Base-by-base conservation (phyloP, 1,284 basidiomycete genomes). In the Ceratorhiza oryzae-sativae region DNA sequence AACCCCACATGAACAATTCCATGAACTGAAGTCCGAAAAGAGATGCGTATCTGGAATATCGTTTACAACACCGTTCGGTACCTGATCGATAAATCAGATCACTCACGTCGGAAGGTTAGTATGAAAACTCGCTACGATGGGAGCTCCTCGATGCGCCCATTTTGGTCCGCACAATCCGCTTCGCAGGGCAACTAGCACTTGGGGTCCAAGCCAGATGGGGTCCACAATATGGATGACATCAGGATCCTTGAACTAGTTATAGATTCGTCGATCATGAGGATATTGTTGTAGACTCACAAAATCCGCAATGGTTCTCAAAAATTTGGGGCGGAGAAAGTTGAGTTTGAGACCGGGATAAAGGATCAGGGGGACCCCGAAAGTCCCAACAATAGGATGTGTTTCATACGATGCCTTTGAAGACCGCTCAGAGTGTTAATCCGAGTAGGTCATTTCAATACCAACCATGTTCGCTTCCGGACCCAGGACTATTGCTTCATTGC, bases 161-260 rank as follows among this genome's bases (percentile, higher is more conserved):
- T 78, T 48, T 77, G 76, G 15, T 79, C 82, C 1, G 79, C 81
- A 74, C 81, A 80, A 82, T 20, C 82, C 82, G 2, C 80, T 77
- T 72, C 82, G 80, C 78, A 83, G 80, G 0, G 81, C 82, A 71
- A 81, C 76, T 13, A 82, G 77, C 0, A 80, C 81, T 73, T 79
- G 84, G 1, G 81, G 81, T 12, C 85, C 85, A 12, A 86, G 81
- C 85, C 85, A 87, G 71, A 87, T 86, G 0, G 86, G 84, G 75
- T 85, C 84, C 34, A 84, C 83, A 73, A 84, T 81, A 73, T 84
- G 82, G 3, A 84, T 82, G 8, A 87, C 83, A 74, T 87, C 86
- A 0, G 86, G 85, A 73, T 85, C 77, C 79, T 81, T 72, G 5
- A 39, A 20, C 0, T 42, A 6, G n/a, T 9, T 46, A 56, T 68